Conservation (phyloP, 2,329 filamentous ascomycete species). For the Colletotrichum tropicale region DNA sequence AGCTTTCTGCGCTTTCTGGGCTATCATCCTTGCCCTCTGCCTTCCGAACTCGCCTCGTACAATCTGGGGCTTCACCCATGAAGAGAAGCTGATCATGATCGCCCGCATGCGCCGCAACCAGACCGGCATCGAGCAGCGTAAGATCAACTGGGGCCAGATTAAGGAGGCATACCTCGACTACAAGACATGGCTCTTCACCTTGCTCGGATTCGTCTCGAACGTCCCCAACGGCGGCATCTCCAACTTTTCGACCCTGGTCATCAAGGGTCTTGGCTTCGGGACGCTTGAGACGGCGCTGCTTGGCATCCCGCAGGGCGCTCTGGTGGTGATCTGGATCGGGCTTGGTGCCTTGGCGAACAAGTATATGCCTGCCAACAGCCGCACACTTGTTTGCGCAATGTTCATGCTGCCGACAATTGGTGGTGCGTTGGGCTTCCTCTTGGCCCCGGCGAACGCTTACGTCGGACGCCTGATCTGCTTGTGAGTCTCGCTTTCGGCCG, state of each 20-base stretch:
- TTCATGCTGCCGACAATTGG: slow-evolving; percentile 65
- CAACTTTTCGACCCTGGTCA: slow-evolving; percentile 66
- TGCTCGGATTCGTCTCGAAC: slow-evolving; percentile 57
- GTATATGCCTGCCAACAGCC: slow-evolving; percentile 47
- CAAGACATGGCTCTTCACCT: slow-evolving; percentile 63
- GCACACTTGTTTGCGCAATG: slow-evolving; percentile 57
- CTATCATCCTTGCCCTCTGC: slow-evolving; percentile 59
- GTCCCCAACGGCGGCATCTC: slow-evolving; percentile 63
- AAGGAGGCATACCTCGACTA: slow-evolving; percentile 60
- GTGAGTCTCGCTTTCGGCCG: slow-evolving; percentile 25
- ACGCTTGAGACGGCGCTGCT: slow-evolving; percentile 39
- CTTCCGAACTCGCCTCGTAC: slow-evolving; percentile 63
- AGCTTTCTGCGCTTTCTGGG: slow-evolving; percentile 63
- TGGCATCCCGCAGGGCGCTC: slow-evolving; percentile 40
- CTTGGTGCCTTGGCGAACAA: slow-evolving; percentile 42
- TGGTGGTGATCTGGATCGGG: slow-evolving; percentile 44
- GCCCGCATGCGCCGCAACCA: slow-evolving; percentile 60
- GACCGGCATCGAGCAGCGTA: slow-evolving; percentile 63
- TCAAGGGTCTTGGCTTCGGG: slow-evolving; percentile 60
- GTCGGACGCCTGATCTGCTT: slow-evolving; percentile 62
- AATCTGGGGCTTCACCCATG: slow-evolving; percentile 52
- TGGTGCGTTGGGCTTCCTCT: slow-evolving; percentile 62
- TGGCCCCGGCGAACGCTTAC: slow-evolving; percentile 52
- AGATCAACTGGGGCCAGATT: slow-evolving; percentile 59
- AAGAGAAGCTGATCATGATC: slow-evolving; percentile 59